Base-by-base conservation (phyloP, 441 rosid genomes). In the Populus tomentosa region DNA sequence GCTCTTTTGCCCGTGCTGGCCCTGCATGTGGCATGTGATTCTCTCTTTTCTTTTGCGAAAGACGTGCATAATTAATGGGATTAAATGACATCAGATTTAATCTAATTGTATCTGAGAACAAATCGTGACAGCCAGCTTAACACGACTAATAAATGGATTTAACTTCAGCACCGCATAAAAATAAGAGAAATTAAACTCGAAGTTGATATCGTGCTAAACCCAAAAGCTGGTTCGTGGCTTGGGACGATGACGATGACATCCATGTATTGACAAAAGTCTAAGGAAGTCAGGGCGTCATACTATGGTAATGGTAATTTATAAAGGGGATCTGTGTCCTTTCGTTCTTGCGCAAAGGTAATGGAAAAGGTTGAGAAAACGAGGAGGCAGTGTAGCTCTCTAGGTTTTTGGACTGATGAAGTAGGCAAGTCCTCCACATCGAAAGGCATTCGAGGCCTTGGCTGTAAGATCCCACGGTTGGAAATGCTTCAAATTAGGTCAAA, bases 401-500 rank as follows among this genome's bases (percentile, higher is more conserved):
- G 28, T 28, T 35, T 77, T 77, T 78, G 84, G 76, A 65, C 67
- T 50, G n/a, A 13, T 28, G 30, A 59, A 28, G 42, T 69, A 32
- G 28, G 68, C 67, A 71, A 68, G 71, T 28, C 30, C 30, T 71
- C 76, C 78, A 80, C 78, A 56, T 71, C 81, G 30, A 28, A 28
- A 28, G 30, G 30, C 30, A 28, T 5, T 6, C 26, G n/a, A 65
- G 21, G 40, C 26, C 3, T 28, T 16, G 53, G 67, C 21, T 61
- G 30, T 30, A n/a, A 69, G 76, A 80, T 83, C 85, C 75, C 75
- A 82, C 77, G 89, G 85, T 26, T n/a, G 66, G 40, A 75, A 71
- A 11, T 50, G 26, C 28, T 21, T 28, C 30, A 28, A 28, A 28
- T 28, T 28, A 28, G 30, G 78, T 78, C 84, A 84, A 84, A 82